Evolutionary conservation across 225 moss, liverwort and hornwort species (phyloP).

Genomic region (Physcomitrium patens): DNA sequence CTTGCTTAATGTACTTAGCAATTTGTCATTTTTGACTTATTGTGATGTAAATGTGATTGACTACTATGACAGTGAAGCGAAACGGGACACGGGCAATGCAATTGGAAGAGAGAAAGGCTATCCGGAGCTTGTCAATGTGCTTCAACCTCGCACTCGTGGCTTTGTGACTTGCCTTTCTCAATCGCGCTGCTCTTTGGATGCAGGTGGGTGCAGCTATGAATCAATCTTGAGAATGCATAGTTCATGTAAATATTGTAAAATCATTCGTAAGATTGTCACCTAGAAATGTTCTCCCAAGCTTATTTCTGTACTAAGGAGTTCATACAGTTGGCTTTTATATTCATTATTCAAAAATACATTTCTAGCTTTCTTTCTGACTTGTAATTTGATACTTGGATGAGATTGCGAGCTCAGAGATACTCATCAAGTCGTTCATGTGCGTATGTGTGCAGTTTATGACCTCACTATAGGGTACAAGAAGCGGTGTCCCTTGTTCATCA

Average conservation of each 20-base stretch:
- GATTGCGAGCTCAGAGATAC: background rate
- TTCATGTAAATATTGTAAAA: background rate
- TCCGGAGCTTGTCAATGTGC: slow-evolving; percentile 78
- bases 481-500: slow-evolving; percentile 83
- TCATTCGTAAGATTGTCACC: no score
- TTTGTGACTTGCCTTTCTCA: slow-evolving; percentile 81
- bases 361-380: background rate
- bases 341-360: no score
- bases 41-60: slow-evolving; percentile 5
- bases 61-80: slow-evolving; percentile 66
- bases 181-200: slow-evolving; percentile 68
- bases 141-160: slow-evolving; percentile 89
- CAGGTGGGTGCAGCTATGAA: slow-evolving; percentile 48
- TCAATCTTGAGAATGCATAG: background rate
- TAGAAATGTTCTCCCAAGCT: no score
- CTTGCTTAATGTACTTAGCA: background rate
- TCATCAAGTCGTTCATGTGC: background rate
- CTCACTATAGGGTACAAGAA: slow-evolving; percentile 91
- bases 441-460: slow-evolving; percentile 81
- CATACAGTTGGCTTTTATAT: no score
- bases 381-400: background rate
- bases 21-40: background rate
- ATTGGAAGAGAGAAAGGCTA: slow-evolving; percentile 73
- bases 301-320: no score
- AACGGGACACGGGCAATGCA: slow-evolving; percentile 70